These are phyloP conservation scores for Phyllosticta citriasiana DNA, from an alignment of 2,329 filamentous ascomycete species.

Conservation along the genomic window DNA sequence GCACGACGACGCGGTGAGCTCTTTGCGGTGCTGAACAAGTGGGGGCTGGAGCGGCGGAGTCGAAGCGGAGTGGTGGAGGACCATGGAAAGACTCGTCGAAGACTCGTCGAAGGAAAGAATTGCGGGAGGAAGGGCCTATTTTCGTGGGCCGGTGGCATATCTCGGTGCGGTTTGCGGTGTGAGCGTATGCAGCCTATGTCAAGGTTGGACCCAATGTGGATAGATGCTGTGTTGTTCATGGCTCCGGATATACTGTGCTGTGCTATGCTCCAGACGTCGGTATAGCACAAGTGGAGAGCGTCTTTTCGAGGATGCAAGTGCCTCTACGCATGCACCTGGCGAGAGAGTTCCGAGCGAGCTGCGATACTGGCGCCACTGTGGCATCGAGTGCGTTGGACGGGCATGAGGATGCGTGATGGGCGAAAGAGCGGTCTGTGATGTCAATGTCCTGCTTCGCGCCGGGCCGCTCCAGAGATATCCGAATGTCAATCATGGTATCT, in stretches of 20 bases:
- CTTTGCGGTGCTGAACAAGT: background rate
- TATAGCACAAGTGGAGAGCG: background rate
- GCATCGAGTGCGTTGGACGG: background rate
- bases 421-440: background rate
- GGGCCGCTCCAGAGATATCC: background rate
- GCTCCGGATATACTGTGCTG: background rate
- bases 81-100: background rate
- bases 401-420: background rate
- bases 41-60: background rate
- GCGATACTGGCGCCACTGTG: background rate
- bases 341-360: background rate
- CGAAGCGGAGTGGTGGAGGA: background rate
- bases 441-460: background rate
- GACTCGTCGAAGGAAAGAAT: background rate
- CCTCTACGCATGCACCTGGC: background rate
- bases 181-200: background rate
- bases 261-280: background rate
- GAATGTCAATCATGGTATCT: background rate
- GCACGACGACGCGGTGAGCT: background rate
- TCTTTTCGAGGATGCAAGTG: background rate
- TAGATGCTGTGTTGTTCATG: background rate
- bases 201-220: background rate
- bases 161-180: background rate
- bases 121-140: background rate
- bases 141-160: background rate